Evolutionary conservation across 139 green algal genomes (phyloP).

Genomic region (Desmodesmus armatus): DNA sequence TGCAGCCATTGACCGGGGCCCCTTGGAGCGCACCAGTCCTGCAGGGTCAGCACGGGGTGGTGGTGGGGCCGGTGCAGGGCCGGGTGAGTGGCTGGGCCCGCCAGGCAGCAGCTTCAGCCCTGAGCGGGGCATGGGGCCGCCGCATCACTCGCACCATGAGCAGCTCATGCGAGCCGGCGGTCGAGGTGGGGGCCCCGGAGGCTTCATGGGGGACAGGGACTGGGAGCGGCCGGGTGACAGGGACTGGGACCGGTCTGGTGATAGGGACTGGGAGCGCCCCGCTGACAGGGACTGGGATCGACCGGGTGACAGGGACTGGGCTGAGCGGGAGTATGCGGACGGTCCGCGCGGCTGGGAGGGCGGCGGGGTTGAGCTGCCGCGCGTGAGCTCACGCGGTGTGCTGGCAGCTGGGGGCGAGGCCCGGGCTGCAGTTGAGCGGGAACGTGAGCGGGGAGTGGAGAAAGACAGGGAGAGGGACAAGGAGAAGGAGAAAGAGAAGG

Average conservation of each 20-base stretch:
- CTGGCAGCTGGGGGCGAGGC: neutral
- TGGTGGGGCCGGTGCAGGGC: too few relatives aligned
- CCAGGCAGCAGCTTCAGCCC: too few relatives aligned
- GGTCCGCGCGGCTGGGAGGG: neutral
- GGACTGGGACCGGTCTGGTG: neutral
- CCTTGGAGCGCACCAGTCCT: too few relatives aligned
- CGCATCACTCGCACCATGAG: too few relatives aligned
- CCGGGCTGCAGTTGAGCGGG: neutral
- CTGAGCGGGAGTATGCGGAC: neutral
- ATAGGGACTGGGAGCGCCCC: neutral
- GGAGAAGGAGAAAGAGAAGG: neutral
- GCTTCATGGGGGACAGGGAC: constrained; percentile 9
- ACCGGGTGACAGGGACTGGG: neutral
- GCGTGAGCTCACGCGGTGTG: neutral
- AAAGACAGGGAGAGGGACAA: neutral
- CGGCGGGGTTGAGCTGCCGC: neutral
- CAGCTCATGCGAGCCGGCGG: too few relatives aligned
- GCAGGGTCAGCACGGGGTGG: neutral
- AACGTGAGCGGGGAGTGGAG: neutral
- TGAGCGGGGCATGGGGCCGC: too few relatives aligned
- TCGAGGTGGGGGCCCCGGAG: too few relatives aligned
- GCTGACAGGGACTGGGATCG: neutral
- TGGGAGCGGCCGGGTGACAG: neutral
- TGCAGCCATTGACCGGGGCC: neutral
- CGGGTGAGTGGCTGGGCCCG: too few relatives aligned